A percentile compares a stretch with the other conserved stretches of the same genome.
Conservation (phyloP, 257 asterid species). For the Solanum pimpinellifolium region DNA sequence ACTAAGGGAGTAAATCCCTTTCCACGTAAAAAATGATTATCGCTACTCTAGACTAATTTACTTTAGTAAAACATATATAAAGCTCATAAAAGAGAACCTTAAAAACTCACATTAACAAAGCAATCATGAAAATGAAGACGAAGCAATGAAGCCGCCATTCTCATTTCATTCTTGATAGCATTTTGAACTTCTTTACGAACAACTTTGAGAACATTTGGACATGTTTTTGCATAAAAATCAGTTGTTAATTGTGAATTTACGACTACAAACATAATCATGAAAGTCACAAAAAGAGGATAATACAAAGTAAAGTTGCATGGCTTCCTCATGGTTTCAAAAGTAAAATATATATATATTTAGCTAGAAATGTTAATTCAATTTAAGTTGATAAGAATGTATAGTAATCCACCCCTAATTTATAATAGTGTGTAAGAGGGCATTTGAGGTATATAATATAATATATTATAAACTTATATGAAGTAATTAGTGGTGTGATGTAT, state of each 20-base stretch:
- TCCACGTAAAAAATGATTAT: neutral
- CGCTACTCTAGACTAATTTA: neutral
- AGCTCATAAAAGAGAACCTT: neutral
- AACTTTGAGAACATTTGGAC: constrained; percentile 7
- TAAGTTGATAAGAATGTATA: neutral
- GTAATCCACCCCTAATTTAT: neutral
- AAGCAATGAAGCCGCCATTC: constrained; percentile 76
- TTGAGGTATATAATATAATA: neutral
- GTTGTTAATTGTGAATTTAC: neutral
- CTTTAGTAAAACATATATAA: neutral
- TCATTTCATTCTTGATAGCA: constrained; percentile 52
- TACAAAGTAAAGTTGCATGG: neutral
- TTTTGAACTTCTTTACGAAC: constrained; percentile 44
- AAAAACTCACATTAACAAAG: constrained; percentile 58
- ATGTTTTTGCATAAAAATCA: neutral
- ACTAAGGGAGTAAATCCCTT: too few relatives aligned
- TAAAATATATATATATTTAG: neutral
- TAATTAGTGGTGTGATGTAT: neutral
- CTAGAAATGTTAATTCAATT: neutral
- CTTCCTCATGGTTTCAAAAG: neutral
- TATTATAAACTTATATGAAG: neutral
- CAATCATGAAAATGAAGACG: constrained; percentile 80
- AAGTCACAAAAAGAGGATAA: neutral
- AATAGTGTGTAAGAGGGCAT: neutral
- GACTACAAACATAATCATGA: neutral